Percentiles rank a stretch among this genome's conserved stretches.
phyloP scores from a whole-genome alignment of 192 early-diverging fungal species.

The Funneliformis geosporum region DNA sequence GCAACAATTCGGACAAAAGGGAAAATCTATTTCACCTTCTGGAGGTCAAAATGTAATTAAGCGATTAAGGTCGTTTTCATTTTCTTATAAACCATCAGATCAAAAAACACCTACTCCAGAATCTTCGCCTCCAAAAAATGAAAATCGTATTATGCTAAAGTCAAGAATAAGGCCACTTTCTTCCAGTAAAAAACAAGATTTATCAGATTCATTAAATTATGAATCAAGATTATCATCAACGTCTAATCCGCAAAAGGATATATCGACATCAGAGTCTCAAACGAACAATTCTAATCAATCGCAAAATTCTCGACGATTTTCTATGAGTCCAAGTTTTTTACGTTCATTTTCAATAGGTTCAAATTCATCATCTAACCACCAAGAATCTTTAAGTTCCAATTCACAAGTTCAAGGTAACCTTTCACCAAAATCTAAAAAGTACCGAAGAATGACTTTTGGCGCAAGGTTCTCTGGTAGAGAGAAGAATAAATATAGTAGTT shows the following conservation, averaged over 20 bases:
- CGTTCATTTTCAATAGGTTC: too few relatives aligned
- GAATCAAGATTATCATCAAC: background rate
- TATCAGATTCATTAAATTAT: background rate
- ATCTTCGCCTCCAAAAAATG: conserved; percentile 1
- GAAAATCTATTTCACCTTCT: background rate
- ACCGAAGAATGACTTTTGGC: conserved; percentile 23
- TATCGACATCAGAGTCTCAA: background rate
- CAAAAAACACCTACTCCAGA: background rate
- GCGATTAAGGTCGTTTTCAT: conserved; percentile 23
- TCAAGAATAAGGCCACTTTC: background rate
- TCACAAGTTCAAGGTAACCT: too few relatives aligned
- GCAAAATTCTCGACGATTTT: background rate
- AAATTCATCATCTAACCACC: background rate
- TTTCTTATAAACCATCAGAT: conserved; percentile 12
- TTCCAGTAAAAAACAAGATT: conserved; percentile 2
- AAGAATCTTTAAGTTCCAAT: background rate
- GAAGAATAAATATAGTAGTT: background rate
- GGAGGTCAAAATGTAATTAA: background rate
- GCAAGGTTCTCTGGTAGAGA: conserved; percentile 17
- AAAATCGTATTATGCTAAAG: background rate
- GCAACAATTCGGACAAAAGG: background rate
- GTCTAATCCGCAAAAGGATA: background rate
- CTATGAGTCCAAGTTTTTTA: conserved; percentile 5
- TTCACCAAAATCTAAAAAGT: too few relatives aligned
- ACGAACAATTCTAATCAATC: background rate